Percentiles rank a stretch among this genome's conserved stretches.
phyloP scores from a whole-genome alignment of 2,329 filamentous ascomycete species.

The Pseudogymnoascus sp. region DNA sequence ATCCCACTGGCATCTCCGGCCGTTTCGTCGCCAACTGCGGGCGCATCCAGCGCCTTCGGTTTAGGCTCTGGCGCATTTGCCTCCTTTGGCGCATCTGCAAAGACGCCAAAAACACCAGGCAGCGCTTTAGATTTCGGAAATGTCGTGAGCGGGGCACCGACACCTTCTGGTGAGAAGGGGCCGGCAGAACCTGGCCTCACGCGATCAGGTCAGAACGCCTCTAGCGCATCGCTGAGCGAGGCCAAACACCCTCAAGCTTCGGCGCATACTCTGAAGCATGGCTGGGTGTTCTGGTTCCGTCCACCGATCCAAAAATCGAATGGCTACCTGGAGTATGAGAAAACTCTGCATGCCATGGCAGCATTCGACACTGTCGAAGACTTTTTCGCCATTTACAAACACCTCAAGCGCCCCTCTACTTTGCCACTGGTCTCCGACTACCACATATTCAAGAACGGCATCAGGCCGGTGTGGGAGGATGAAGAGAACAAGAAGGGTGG shows the following conservation, averaged over 20 bases:
- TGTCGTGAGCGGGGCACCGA: conserved; percentile 43
- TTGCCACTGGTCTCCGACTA: conserved; percentile 94
- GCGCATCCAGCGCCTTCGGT: conserved; percentile 83
- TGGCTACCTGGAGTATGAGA: conserved; percentile 83
- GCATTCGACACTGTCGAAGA: conserved; percentile 77
- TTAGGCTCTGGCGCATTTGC: conserved; percentile 93
- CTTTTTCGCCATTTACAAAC: conserved; percentile 83
- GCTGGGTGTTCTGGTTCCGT: conserved; percentile 96
- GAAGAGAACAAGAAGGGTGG: conserved; percentile 93
- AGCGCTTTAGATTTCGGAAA: conserved; percentile 73
- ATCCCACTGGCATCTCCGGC: conserved; percentile 64
- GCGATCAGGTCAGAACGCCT: conserved; percentile 27
- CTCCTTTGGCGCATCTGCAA: conserved; percentile 75
- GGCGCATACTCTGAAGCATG: conserved; percentile 65
- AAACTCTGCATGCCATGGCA: conserved; percentile 84
- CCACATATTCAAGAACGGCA: conserved; percentile 94
- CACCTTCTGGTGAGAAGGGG: conserved; percentile 54
- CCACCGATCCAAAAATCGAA: conserved; percentile 95
- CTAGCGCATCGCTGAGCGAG: conserved; percentile 44
- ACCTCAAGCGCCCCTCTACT: conserved; percentile 81
- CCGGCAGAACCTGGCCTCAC: conserved; percentile 12
- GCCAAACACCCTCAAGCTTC: conserved; percentile 38
- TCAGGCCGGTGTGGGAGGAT: conserved; percentile 97
- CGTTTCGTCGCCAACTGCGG: conserved; percentile 67
- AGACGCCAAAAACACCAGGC: conserved; percentile 80